phyloP scores from a whole-genome alignment of 148 eudicot genomes.

The Camellia sinensis region DNA sequence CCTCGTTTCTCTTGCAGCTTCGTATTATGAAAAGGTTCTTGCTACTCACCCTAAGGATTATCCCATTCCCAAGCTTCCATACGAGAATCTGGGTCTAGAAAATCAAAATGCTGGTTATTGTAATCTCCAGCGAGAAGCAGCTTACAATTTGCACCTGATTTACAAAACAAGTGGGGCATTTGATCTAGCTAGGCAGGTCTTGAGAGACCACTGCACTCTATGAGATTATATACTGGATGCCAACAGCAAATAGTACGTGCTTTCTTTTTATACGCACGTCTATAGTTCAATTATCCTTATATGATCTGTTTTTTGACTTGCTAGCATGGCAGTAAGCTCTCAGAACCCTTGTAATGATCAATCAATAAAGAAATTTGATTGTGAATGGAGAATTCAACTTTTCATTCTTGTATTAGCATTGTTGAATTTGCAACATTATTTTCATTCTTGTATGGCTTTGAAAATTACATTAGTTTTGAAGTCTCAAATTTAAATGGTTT shows the following conservation, averaged over 20 bases:
- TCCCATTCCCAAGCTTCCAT: conserved; percentile 47
- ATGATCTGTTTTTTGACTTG: background rate
- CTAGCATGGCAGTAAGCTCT: no score
- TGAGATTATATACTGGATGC: conserved; percentile 8
- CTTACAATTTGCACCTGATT: conserved; percentile 70
- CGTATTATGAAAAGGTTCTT: conserved; percentile 66
- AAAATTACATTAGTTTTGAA: no score
- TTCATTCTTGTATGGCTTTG: no score
- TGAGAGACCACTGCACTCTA: conserved; percentile 49
- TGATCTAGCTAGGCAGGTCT: conserved; percentile 78
- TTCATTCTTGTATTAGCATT: no score
- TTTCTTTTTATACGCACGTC: background rate
- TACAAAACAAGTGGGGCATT: conserved; percentile 65
- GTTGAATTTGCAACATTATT: no score
- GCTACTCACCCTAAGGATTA: conserved; percentile 40
- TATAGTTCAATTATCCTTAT: background rate
- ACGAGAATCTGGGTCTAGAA: conserved; percentile 31
- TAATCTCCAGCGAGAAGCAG: conserved; percentile 75
- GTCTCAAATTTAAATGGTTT: no score
- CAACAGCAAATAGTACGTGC: background rate
- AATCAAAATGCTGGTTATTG: conserved; percentile 49
- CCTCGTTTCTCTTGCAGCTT: conserved; percentile 55
- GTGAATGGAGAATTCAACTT: no score
- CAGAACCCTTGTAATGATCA: no score
- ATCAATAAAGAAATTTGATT: no score